Percentiles rank a stretch among this genome's conserved stretches.
Conservation (phyloP, 129 eudicot genomes). For the Deinandra increscens region DNA sequence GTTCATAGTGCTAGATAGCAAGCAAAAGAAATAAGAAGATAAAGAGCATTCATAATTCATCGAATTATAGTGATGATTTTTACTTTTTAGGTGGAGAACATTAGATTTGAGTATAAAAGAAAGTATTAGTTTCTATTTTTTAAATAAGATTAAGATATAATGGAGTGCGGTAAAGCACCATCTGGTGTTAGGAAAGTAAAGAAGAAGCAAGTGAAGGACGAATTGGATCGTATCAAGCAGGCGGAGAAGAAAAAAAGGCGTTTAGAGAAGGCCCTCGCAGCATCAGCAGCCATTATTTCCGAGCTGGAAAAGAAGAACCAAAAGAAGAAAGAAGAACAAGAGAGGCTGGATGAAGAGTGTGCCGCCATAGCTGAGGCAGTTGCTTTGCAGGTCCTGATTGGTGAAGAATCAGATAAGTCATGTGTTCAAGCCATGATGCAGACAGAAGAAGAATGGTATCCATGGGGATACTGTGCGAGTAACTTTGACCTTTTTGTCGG, state of each 20-base stretch:
- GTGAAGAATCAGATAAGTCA: conserved; percentile 75
- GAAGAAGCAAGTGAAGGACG: conserved; percentile 96
- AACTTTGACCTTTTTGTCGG: conserved; percentile 40
- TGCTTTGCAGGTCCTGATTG: conserved; percentile 81
- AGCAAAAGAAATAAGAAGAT: conserved; percentile 19
- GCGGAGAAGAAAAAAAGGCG: conserved; percentile 96
- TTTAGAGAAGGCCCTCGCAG: conserved; percentile 91
- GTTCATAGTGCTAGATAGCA: conserved; percentile 29
- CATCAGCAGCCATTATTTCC: conserved; percentile 92
- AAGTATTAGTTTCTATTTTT: conserved; percentile 17
- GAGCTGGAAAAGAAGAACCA: conserved; percentile 92
- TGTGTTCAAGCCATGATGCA: conserved; percentile 39
- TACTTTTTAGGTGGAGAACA: conserved; percentile 34
- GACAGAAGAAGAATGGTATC: conserved; percentile 46
- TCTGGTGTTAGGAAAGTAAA: conserved; percentile 68
- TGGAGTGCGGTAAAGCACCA: conserved; percentile 72
- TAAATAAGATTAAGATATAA: conserved; percentile 28
- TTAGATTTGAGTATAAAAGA: conserved; percentile 27
- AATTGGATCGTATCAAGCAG: conserved; percentile 86
- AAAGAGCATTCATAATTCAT: conserved; percentile 22
- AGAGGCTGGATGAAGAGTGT: conserved; percentile 93
- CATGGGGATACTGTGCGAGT: conserved; percentile 49
- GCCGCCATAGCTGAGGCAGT: conserved; percentile 97
- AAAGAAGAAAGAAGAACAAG: conserved; percentile 83
- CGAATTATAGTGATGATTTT: too few relatives aligned